Evolutionary conservation across 2,329 filamentous ascomycete species (phyloP).

Genomic region (Pyrenophora seminiperda): DNA sequence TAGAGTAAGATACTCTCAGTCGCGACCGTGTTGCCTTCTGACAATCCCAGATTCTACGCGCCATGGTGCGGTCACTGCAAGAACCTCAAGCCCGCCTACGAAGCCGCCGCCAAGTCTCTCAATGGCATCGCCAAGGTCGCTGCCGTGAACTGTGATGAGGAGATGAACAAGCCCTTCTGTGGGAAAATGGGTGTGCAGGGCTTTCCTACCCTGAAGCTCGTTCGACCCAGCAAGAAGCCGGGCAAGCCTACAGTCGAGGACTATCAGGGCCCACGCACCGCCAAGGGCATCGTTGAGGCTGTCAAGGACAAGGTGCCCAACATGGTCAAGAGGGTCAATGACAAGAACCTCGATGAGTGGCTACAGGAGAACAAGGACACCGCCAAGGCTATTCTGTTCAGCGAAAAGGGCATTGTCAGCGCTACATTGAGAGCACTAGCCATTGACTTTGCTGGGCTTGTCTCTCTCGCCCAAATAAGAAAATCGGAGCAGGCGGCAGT

Average conservation of each 20-base stretch:
- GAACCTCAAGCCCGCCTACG: slow-evolving; percentile 92
- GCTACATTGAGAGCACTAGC: slow-evolving; percentile 82
- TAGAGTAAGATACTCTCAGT: slow-evolving; percentile 43
- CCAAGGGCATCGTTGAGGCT: slow-evolving; percentile 85
- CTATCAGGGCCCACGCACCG: slow-evolving; percentile 81
- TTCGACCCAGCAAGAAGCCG: slow-evolving; percentile 80
- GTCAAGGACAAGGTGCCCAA: slow-evolving; percentile 90
- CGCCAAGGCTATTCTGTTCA: slow-evolving; percentile 89
- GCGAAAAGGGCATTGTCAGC: slow-evolving; percentile 87
- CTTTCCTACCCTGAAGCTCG: slow-evolving; percentile 94
- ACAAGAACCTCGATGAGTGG: slow-evolving; percentile 79
- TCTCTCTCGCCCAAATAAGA: slow-evolving; percentile 81
- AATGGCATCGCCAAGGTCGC: slow-evolving; percentile 93
- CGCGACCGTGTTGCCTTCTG: slow-evolving; percentile 2
- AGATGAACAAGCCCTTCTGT: slow-evolving; percentile 87
- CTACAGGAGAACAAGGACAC: slow-evolving; percentile 68
- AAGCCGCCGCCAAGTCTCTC: slow-evolving; percentile 88
- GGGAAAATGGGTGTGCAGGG: slow-evolving; percentile 85
- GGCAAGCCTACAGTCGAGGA: slow-evolving; percentile 85
- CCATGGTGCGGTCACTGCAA: slow-evolving; percentile 98
- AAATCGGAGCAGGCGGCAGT: slow-evolving; percentile 76
- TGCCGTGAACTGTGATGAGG: slow-evolving; percentile 93
- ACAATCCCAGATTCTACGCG: slow-evolving; percentile 81
- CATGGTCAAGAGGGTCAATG: slow-evolving; percentile 79
- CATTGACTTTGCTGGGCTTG: slow-evolving; percentile 83